A percentile compares a stretch with the other conserved stretches of the same genome.
Conservation (phyloP, 305 asterid genomes). For the Fraxinus dipetala region DNA sequence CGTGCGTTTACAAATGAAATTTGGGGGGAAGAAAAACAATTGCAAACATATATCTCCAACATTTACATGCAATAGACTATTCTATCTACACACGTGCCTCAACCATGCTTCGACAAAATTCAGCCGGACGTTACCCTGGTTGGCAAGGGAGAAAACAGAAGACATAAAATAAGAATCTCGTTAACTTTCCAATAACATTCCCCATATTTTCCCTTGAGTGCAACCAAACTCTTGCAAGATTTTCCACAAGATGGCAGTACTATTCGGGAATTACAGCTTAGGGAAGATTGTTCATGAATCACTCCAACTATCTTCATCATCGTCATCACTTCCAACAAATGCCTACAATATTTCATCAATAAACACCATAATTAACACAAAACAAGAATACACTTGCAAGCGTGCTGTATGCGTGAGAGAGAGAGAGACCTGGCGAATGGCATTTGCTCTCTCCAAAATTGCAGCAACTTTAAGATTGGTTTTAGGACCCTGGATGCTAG, state of each 20-base stretch:
- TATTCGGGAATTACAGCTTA: neutral
- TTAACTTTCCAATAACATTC: constrained; percentile 4
- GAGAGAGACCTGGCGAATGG: constrained; percentile 77
- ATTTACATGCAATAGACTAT: constrained; percentile 32
- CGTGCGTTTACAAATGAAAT: constrained; percentile 21
- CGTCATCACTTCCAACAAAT: constrained; percentile 88
- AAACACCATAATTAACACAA: neutral
- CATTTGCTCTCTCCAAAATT: constrained; percentile 85
- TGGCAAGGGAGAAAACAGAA: neutral
- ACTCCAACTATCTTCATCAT: constrained; percentile 81
- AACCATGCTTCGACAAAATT: constrained; percentile 17
- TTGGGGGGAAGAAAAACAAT: constrained; percentile 14
- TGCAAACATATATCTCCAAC: constrained; percentile 30
- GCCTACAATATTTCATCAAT: constrained; percentile 54
- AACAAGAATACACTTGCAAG: neutral
- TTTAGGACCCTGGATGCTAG: constrained; percentile 67
- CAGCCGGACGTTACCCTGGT: constrained; percentile 11
- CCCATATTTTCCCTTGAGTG: constrained; percentile 5
- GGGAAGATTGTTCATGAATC: constrained; percentile 47
- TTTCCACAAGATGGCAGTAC: neutral
- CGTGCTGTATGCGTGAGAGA: constrained; percentile 1
- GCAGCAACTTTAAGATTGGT: constrained; percentile 86
- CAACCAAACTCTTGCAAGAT: neutral
- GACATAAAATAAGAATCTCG: neutral
- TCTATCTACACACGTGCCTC: constrained; percentile 15